phyloP scores from a whole-genome alignment of 768 basidiomycete genomes.

The Podaxis sp. region DNA sequence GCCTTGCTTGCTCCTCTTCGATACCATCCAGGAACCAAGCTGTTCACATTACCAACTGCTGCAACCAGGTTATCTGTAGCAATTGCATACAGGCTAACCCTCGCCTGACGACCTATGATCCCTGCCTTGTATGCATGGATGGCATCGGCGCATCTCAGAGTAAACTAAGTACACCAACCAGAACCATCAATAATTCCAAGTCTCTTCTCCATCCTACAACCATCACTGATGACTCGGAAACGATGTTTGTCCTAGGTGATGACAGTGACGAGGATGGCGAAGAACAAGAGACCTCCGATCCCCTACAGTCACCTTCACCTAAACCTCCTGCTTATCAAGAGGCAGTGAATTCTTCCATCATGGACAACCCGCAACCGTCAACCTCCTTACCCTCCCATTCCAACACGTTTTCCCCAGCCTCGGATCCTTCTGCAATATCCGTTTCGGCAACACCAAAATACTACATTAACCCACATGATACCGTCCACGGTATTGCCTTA shows the following conservation, averaged over 20 bases:
- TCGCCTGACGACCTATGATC: slow-evolving; percentile 62
- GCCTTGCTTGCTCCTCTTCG: slow-evolving; percentile 60
- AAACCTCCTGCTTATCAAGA: slow-evolving; percentile 11
- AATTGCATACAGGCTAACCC: slow-evolving; percentile 55
- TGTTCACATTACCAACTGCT: slow-evolving; percentile 58
- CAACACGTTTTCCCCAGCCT: background rate
- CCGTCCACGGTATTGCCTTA: slow-evolving; percentile 60
- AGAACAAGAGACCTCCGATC: slow-evolving; percentile 14
- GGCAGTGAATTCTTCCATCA: background rate
- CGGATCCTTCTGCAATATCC: background rate
- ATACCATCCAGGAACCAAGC: slow-evolving; percentile 28
- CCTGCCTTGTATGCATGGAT: slow-evolving; percentile 65
- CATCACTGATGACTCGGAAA: slow-evolving; percentile 47
- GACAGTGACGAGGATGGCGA: slow-evolving; percentile 49
- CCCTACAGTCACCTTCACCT: background rate
- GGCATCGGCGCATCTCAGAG: slow-evolving; percentile 41
- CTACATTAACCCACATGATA: slow-evolving; percentile 53
- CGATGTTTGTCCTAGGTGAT: slow-evolving; percentile 63
- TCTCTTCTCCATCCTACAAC: slow-evolving; percentile 14
- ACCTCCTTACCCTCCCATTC: background rate
- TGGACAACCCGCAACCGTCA: background rate
- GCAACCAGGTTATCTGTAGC: slow-evolving; percentile 60
- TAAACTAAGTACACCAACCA: background rate
- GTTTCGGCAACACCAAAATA: slow-evolving; percentile 32
- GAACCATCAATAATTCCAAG: slow-evolving; percentile 1